Evolutionary conservation across 345 rosid genomes (phyloP), one percentile per base, ranked within the genome.

Genomic region (Erucastrum elatum): DNA sequence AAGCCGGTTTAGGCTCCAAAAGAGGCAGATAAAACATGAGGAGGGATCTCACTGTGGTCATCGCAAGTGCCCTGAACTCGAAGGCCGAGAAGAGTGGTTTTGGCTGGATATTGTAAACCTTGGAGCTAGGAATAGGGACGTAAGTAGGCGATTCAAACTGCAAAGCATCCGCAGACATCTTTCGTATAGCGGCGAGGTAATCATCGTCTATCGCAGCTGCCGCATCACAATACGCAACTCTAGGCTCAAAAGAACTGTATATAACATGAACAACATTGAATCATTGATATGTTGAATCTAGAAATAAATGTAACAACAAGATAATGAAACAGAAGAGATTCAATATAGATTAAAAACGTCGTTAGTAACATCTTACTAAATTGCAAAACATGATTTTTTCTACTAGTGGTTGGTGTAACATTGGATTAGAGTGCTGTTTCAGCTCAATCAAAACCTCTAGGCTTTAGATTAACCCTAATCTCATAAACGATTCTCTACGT

Each of bases 21-120:
- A 96, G 89, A 67, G 99, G 98, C 87, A 96, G 84, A 88, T 91
- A 93, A 82, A 76, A 91, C 85, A 87, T 67, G 58, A 96, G 75
- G 72, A 96, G 94, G 33, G 96, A 93, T 84, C 99, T 89, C 80
- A 96, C 75, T 12, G 95, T 86, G 46, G 96, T 91, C 88, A 96
- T 75, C 27, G 94, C 91, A 74, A 93, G 82, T 77, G 90, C 83
- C 80, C 83, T 88, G 75, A 85, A 80, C 83, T 93, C 97, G 26
- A 93, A 93, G 60, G 98, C 98, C 3, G 99, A 91, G 82, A 83
- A 86, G 21, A 95, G 82, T 64, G 97, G 94, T 66, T 93, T 96
- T 58, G 90, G 82, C 68, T 89, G 90, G 59, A 93, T 74, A 21
- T 85, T 78, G 80, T 96, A 96, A 77, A 87, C 85, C 86, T 96